Base-by-base conservation (phyloP, 371 early-diverging fungal species). In the Basidiobolus meristosporus region DNA sequence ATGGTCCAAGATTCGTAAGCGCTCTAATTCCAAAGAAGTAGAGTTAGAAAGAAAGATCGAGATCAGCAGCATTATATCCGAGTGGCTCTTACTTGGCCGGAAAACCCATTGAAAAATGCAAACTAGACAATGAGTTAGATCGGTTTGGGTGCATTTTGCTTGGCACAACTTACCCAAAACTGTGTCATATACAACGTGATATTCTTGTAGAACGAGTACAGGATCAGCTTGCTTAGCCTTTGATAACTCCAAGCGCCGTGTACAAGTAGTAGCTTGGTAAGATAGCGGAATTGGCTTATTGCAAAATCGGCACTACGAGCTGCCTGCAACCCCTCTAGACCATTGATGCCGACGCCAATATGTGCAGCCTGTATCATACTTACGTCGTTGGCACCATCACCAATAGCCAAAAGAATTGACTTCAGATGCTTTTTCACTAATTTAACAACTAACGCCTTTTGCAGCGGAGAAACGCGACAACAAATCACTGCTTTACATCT, bases 341-440 rank as follows among this genome's bases (percentile, higher is more conserved):
- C 98, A 43, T 80, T 82, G 46, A 98, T 97, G 42, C 98, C 98
- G 16, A 98, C 76, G 45, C 84, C 83, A 0, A 98, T 90, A 52
- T 96, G 90, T 4, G 98, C 91, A 16, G 87, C 87, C 58, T 90
- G 85, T 43, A 98, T 84, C 98, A 98, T 98, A 19, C 82, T 73
- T 3, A 98, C 93, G 57, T 98, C 98, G 53, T 98, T 98, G 28
- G 96, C 96, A 36, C 98, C 98, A 58, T 98, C 98, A 31, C 98
- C 97, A 41, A 92, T 90, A 31, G 80, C 93, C 44, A 83, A 73
- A 38, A 76, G 54, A 49, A 78, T 82, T 9, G 85, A 72, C 40
- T 65, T 77, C 32, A 59, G 62, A 33, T 74, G 67, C 12, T 77
- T 68, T 48, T 84, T 83, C 20, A 96, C 84, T 21, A 84, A 58